These are phyloP conservation scores for Aspergillus hiratsukae DNA, from an alignment of 2,329 filamentous ascomycete genomes.

Conservation along the genomic window DNA sequence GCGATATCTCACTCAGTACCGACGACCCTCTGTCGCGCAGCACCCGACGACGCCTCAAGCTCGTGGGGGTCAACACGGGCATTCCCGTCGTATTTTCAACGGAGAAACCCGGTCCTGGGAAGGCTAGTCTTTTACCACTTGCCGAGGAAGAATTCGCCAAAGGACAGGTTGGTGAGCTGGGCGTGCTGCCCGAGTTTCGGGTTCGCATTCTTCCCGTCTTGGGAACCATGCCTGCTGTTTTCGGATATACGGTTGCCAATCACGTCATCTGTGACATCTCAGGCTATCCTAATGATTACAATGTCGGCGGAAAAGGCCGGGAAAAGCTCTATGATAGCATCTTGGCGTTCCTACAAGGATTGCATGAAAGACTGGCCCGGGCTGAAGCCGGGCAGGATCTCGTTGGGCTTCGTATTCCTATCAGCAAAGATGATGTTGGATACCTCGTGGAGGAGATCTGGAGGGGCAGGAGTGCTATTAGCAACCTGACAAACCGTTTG, in stretches of 20 bases:
- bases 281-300: constrained; percentile 77
- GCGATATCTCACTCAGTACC: constrained; percentile 81
- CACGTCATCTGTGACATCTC: constrained; percentile 79
- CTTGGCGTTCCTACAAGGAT: constrained; percentile 67
- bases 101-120: constrained; percentile 83
- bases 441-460: constrained; percentile 90
- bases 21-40: constrained; percentile 85
- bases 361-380: constrained; percentile 70
- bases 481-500: constrained; percentile 73
- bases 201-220: constrained; percentile 92
- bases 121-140: constrained; percentile 82
- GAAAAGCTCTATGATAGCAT: constrained; percentile 92
- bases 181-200: constrained; percentile 85
- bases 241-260: constrained; percentile 87
- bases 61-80: constrained; percentile 71
- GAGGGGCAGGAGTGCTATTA: constrained; percentile 75
- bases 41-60: constrained; percentile 73
- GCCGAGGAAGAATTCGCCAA: constrained; percentile 83
- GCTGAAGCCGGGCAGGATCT: constrained; percentile 48
- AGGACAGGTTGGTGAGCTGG: constrained; percentile 78
- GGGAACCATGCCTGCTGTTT: constrained; percentile 95
- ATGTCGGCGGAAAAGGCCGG: constrained; percentile 71
- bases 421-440: constrained; percentile 75
- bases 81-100: constrained; percentile 92
- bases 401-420: constrained; percentile 71